Conservation (phyloP, 2,329 filamentous ascomycete genomes). For the Fusarium sp. region DNA sequence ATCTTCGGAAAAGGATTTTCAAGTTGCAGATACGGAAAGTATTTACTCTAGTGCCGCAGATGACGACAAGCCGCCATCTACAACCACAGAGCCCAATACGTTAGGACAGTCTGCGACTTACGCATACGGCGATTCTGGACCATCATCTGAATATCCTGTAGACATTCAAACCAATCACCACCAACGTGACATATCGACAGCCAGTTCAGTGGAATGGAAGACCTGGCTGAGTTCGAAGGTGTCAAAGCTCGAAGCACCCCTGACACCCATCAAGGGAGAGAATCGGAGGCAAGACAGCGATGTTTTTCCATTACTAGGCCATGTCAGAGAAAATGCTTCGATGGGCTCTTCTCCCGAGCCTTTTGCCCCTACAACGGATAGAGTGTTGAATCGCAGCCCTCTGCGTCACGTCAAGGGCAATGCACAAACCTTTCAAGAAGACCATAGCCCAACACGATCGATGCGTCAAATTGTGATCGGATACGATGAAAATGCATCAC, state of each 20-base stretch:
- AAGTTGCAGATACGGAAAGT: slow-evolving; percentile 61
- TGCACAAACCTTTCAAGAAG: not conserved
- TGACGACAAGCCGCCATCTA: slow-evolving; percentile 32
- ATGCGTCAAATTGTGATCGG: not conserved
- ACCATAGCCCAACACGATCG: not conserved
- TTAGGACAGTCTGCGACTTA: not conserved
- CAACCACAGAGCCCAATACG: not conserved
- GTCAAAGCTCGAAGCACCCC: slow-evolving; percentile 58
- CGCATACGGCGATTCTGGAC: slow-evolving; percentile 23
- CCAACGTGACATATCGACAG: slow-evolving; percentile 56
- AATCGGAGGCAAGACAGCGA: slow-evolving; percentile 6
- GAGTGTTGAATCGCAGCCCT: slow-evolving; percentile 18
- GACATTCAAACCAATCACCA: slow-evolving; percentile 46
- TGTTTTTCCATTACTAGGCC: slow-evolving; percentile 49
- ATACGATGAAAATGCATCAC: slow-evolving; percentile 41
- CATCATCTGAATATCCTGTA: slow-evolving; percentile 4
- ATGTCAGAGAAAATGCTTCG: slow-evolving; percentile 65
- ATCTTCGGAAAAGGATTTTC: slow-evolving; percentile 57
- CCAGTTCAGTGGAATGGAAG: slow-evolving; percentile 68
- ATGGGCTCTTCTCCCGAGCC: slow-evolving; percentile 55
- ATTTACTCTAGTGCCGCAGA: slow-evolving; percentile 59
- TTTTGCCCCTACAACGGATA: not conserved
- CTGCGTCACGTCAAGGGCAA: slow-evolving; percentile 31
- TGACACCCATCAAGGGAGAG: slow-evolving; percentile 24
- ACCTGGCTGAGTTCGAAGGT: slow-evolving; percentile 66